A percentile compares a stretch with the other conserved stretches of the same genome.
These are phyloP conservation scores for Akebia trifoliata DNA, from an alignment of 164 flowering plant species.

Conservation along the genomic window DNA sequence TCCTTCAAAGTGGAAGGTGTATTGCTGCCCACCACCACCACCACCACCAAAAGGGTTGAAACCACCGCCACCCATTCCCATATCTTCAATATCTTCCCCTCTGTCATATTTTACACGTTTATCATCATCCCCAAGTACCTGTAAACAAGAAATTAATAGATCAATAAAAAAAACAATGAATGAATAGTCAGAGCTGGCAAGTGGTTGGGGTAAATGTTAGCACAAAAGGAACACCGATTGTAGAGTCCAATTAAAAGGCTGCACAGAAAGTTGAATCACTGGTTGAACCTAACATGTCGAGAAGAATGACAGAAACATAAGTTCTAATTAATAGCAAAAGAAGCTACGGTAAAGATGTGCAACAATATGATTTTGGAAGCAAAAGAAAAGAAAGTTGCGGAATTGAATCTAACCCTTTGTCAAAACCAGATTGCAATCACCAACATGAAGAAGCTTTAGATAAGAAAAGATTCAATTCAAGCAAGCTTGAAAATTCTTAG, in stretches of 20 bases:
- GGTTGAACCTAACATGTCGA: not conserved
- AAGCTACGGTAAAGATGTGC: not conserved
- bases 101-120: conserved; percentile 80
- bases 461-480: too few species aligned
- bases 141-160: conserved; percentile 8
- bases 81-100: conserved; percentile 86
- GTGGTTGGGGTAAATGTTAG: not conserved
- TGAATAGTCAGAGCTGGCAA: not conserved
- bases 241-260: not conserved
- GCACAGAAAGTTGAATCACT: not conserved
- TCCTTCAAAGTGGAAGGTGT: conserved; percentile 68
- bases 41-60: conserved; percentile 82
- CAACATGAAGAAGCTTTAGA: too few species aligned
- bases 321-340: not conserved
- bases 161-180: too few species aligned
- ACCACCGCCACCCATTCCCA: conserved; percentile 72
- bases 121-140: conserved; percentile 90
- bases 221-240: not conserved
- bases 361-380: not conserved
- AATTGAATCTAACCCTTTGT: too few species aligned
- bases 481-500: too few species aligned
- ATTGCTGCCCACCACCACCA: conserved; percentile 85
- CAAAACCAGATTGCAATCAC: too few species aligned
- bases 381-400: not conserved
- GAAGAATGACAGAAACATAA: not conserved